Evolutionary conservation across 2,329 filamentous ascomycete genomes (phyloP), one percentile per base, ranked within the genome.

Genomic region (Fusarium vanettenii): DNA sequence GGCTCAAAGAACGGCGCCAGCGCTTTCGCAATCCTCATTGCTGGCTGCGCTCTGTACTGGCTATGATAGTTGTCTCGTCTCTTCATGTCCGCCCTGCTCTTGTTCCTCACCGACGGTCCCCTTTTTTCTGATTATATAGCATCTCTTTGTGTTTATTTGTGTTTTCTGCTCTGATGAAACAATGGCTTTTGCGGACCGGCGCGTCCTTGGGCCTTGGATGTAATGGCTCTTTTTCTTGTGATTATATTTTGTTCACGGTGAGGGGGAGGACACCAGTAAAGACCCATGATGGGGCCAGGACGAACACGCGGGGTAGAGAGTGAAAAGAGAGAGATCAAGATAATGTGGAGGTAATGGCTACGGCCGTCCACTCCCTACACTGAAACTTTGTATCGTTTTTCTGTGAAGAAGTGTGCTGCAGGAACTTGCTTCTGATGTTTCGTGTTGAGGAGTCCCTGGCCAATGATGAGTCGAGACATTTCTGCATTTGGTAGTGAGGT

Each of bases 11-110:
- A 80, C 11, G 80, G 81, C 22, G 79, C 79, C 11, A 85, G 83
- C 69, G 80, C 79, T 13, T 68, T 84, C 72, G 83, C 83, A 64
- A 81, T 84, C 66, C 78, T 84, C 33, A 81, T 84, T 73, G 83
- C 83, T 11, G 80, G 79, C 41, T 75, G 71, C 25, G 83, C 81
- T 55, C 70, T 84, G 67, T 82, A 79, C 66, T 83, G 81, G 81
- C 68, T 84, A 69, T 84, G 79, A 79, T 63, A 14, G 33, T 20
- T 10, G 25, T 18, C 41, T 33, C 37, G 50, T 60, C 25, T 29
- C 29, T 43, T 59, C 29, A 57, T 61, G 63, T 22, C 22, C 33
- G 41, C 43, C 31, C 61, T 61, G 64, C 55, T 29, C 60, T 52
- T 66, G 65, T 59, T 48, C 57, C 64, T 55, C 57, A 39, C 63